Evolutionary conservation across 176 grass and related monocot species (phyloP), one percentile per base, ranked within the genome.

Genomic region (Oryza coarctata): DNA sequence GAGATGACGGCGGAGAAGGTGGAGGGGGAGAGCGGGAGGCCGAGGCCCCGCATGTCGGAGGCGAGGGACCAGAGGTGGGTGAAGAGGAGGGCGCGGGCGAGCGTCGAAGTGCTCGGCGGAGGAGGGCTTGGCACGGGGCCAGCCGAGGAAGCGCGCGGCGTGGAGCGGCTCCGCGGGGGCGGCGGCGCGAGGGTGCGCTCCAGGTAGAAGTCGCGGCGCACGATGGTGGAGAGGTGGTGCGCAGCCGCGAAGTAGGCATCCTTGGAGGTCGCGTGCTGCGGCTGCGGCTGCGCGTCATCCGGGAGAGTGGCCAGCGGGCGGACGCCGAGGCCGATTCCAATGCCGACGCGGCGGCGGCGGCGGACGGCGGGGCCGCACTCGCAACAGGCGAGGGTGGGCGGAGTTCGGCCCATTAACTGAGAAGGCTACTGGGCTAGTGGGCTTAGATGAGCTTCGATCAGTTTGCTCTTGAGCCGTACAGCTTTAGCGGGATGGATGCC

Each of bases 181-280:
- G 9, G 95, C 82, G 34, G 86, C 84, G 23, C 90, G 88, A 98
- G 85, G 20, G 95, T 98, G 71, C 90, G 92, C 90, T 98, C 90
- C 50, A 98, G 86, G 82, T 98, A 98, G 95, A 95, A 95, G 70
- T 98, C 95, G n/a, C 89, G 89, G 25, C 88, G 92, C 32, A 98
- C 95, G 88, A 98, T 86, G 40, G 85, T 84, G 43, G 95, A 84
- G 81, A 98, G 86, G 86, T 95, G 92, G 76, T 93, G 86, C 81
- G 95, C 89, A 39, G 75, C 90, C 33, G 90, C 87, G 82, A 95
- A 98, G 87, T 98, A 95, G 57, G 93, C 96, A 76, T 98, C 93
- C 41, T 93, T 95, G 25, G 73, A 78, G 66, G 84, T 89, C 4
- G 90, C 87, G 71, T 84, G 88, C n/a, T 70, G 76, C 0, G 45